Evolutionary conservation across 1,284 basidiomycete genomes (phyloP).

Genomic region (Sanguinoderma infundibulare): DNA sequence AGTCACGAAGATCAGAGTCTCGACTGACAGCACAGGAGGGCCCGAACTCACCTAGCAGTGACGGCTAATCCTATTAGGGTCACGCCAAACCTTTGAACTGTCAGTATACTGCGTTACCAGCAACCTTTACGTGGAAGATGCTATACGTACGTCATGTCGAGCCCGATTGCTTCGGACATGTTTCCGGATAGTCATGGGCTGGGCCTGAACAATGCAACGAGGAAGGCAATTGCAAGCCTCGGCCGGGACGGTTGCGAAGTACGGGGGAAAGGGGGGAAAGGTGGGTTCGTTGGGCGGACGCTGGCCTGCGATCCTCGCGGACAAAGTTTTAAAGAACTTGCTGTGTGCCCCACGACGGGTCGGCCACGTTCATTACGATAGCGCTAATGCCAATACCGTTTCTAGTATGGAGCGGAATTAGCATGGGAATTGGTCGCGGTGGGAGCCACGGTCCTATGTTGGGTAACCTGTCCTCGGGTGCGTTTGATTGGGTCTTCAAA

Average conservation of each 20-base stretch:
- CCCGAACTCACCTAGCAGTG: neutral
- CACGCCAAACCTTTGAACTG: neutral
- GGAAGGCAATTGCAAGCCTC: neutral
- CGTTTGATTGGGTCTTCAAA: neutral
- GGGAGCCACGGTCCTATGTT: neutral
- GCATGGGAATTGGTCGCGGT: neutral
- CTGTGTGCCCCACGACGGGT: neutral
- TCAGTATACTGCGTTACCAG: neutral
- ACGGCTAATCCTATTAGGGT: conserved; percentile 1
- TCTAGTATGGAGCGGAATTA: neutral
- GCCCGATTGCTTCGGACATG: neutral
- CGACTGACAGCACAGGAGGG: neutral
- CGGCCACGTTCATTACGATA: neutral
- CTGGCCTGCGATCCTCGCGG: neutral
- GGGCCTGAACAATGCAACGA: neutral
- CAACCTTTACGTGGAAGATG: neutral
- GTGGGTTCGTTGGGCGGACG: neutral
- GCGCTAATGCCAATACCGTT: neutral
- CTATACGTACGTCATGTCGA: neutral
- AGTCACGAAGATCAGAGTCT: neutral
- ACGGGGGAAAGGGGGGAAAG: neutral
- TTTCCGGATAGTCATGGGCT: neutral
- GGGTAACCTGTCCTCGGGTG: neutral
- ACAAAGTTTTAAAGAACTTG: neutral
- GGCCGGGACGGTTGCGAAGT: no score